phyloP scores from a whole-genome alignment of 306 rosid genomes.

The Astragalus membranaceus region DNA sequence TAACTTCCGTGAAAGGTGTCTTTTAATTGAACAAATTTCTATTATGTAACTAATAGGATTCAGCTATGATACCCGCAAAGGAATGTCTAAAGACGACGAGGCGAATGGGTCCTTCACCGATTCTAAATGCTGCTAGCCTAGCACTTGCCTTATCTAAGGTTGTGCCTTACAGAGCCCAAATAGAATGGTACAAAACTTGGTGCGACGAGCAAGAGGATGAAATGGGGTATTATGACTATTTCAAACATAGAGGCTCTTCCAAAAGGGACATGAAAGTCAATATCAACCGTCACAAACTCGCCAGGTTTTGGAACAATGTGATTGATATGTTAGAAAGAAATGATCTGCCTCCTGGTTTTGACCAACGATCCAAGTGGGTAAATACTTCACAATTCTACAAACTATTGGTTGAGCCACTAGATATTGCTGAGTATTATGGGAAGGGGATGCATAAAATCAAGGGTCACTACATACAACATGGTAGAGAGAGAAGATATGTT shows the following conservation, averaged over 20 bases:
- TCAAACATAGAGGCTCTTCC: conserved; percentile 49
- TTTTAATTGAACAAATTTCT: conserved; percentile 6
- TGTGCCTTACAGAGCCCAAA: conserved; percentile 61
- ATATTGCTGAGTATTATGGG: conserved; percentile 73
- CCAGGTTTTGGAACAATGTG: conserved; percentile 54
- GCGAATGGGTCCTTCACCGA: conserved; percentile 55
- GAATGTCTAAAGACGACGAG: conserved; percentile 67
- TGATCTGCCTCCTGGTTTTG: conserved; percentile 57
- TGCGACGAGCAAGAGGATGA: conserved; percentile 56
- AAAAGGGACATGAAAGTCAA: conserved; percentile 44
- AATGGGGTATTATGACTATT: conserved; percentile 69
- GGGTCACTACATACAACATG: conserved; percentile 71
- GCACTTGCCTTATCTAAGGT: conserved; percentile 54
- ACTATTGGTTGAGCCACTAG: conserved; percentile 79
- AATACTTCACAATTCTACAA: conserved; percentile 53
- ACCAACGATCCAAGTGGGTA: conserved; percentile 54
- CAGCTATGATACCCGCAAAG: conserved; percentile 29
- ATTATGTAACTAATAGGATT: conserved; percentile 41
- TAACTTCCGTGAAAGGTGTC: background rate
- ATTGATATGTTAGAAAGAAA: conserved; percentile 53
- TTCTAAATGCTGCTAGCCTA: conserved; percentile 45
- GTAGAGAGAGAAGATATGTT: conserved; percentile 68
- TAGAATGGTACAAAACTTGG: conserved; percentile 67
- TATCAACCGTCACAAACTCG: conserved; percentile 58
- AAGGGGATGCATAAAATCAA: conserved; percentile 31